Evolutionary conservation across 2,329 filamentous ascomycete genomes (phyloP), one percentile per base, ranked within the genome.

Genomic region (Trematosphaeria pertusa): DNA sequence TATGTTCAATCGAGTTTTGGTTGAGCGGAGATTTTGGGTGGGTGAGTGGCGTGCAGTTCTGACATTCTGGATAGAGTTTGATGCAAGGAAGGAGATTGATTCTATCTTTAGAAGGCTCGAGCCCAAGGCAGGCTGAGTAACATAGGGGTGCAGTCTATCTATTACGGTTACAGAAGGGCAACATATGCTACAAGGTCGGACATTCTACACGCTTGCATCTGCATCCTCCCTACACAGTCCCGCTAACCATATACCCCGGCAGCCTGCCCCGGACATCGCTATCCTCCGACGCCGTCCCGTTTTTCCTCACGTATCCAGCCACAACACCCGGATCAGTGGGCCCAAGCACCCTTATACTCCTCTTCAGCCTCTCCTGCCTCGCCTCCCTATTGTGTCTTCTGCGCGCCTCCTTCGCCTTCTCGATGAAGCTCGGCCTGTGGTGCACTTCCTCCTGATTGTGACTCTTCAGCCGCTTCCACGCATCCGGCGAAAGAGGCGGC

Each of bases 311-410:
- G 39, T 52, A 63, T 1, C 46, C 50, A 3, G 47, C 57, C 7
- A 58, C 52, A 10, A 59, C 52, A 4, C 43, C 42, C 6, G 60
- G 59, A 48, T 69, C 65, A 9, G 58, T 61, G 2, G 61, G 65
- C 2, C 66, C 67, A 5, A 71, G 32, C 2, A 70, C 55, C 22
- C 48, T 59, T 7, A 71, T 71, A 46, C 61, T 70, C 32, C 54
- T 54, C 52, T 70, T 71, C 11, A 70, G 33, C 33, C 55, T 61
- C 39, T 65, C 56, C 9, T 63, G 62, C 46, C 57, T 57, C 1
- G 40, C 40, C 17, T 67, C 58, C 19, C 32, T 48, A 11, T 57
- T 51, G 7, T 59, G 54, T 19, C 41, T 55, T 21, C 54, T 58
- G 45, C 65, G 51, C 11, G 58, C 55, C 21, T 64, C 59, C 26